Evolutionary conservation across 257 asterid species (phyloP).

Genomic region (Hygrophila difformis): DNA sequence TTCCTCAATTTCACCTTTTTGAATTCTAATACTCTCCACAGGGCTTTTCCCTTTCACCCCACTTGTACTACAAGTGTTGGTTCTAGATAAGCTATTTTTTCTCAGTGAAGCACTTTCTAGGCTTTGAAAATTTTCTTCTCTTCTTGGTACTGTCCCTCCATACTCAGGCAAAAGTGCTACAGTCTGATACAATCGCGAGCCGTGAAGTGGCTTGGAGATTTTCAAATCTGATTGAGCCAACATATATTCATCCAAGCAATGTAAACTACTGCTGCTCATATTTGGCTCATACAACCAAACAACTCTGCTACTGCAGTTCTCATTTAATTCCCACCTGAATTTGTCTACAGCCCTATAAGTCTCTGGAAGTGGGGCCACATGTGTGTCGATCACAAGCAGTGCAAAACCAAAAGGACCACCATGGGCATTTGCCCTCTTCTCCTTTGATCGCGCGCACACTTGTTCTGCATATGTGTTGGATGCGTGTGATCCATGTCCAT

Average conservation of each 20-base stretch:
- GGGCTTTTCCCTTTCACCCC: slow-evolving; percentile 4
- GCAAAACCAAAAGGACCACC: slow-evolving; percentile 17
- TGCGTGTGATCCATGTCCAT: slow-evolving; percentile 18
- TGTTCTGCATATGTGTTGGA: too few relatives aligned
- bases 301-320: slow-evolving; percentile 27
- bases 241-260: slow-evolving; percentile 34
- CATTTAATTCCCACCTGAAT: slow-evolving; percentile 34
- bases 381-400: slow-evolving; percentile 48
- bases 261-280: slow-evolving; percentile 12
- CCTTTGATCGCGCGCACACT: slow-evolving; percentile 31
- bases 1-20: slow-evolving; percentile 13
- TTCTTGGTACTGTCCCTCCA: slow-evolving; percentile 20
- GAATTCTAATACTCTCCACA: neutral
- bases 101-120: neutral
- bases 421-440: slow-evolving; percentile 11
- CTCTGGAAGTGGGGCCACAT: slow-evolving; percentile 33
- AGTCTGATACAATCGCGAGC: slow-evolving; percentile 46
- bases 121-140: slow-evolving; percentile 14
- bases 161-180: slow-evolving; percentile 54
- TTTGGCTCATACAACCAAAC: slow-evolving; percentile 62
- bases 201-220: slow-evolving; percentile 62
- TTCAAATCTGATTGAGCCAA: slow-evolving; percentile 44
- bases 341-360: slow-evolving; percentile 40
- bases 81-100: neutral
- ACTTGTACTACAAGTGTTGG: slow-evolving; percentile 8